These are phyloP conservation scores for Galerina marginata DNA, from an alignment of 768 basidiomycete species.

Conservation along the genomic window DNA sequence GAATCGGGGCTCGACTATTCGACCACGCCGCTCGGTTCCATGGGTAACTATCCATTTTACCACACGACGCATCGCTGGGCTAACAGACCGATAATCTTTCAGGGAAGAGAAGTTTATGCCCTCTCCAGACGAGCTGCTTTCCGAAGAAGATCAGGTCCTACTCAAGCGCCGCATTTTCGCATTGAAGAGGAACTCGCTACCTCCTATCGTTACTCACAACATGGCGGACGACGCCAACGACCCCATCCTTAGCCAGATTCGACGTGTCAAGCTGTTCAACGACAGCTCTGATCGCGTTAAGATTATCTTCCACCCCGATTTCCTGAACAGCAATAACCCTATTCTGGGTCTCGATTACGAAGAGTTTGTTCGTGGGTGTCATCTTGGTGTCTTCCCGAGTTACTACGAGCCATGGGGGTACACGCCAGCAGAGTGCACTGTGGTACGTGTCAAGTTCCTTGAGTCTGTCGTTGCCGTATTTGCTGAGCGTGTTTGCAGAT, in stretches of 20 bases:
- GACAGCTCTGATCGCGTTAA: conserved; percentile 89
- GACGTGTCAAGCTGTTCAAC: conserved; percentile 95
- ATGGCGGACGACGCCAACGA: conserved; percentile 94
- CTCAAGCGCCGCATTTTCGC: conserved; percentile 97
- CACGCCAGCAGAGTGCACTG: conserved; percentile 98
- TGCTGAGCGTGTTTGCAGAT: conserved; percentile 54
- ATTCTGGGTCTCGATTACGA: conserved; percentile 98
- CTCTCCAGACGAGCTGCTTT: conserved; percentile 76
- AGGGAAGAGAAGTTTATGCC: conserved; percentile 80
- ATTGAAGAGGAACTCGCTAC: conserved; percentile 92
- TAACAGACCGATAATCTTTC: conserved; percentile 6
- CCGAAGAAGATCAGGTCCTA: conserved; percentile 90
- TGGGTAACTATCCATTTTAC: conserved; percentile 60
- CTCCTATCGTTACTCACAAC: conserved; percentile 97
- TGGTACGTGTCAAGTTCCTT: conserved; percentile 55
- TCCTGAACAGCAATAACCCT: conserved; percentile 97
- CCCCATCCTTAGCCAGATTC: conserved; percentile 94
- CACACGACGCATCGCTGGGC: not conserved
- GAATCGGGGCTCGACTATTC: conserved; percentile 90
- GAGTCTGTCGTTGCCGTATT: not conserved
- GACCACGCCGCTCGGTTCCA: conserved; percentile 94
- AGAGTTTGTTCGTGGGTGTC: conserved; percentile 98
- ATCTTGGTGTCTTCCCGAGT: conserved; percentile 97
- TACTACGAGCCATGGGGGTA: conserved; percentile 98
- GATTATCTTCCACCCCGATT: conserved; percentile 97